Percentiles rank a stretch among this genome's conserved stretches.
These are phyloP conservation scores for Kitagawia praeruptora DNA, from an alignment of 129 eudicot genomes.

Conservation along the genomic window DNA sequence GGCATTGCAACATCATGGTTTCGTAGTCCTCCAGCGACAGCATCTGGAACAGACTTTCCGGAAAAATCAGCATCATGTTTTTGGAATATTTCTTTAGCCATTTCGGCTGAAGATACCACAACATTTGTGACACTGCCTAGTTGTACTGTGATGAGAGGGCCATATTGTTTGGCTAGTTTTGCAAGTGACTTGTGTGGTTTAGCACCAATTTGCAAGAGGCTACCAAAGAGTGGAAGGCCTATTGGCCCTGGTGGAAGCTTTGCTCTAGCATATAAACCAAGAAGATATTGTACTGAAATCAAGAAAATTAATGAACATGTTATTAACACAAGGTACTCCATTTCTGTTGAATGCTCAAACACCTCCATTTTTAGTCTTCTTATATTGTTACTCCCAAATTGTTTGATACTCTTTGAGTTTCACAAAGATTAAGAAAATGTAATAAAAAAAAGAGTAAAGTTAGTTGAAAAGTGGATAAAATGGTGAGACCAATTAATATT, in stretches of 20 bases:
- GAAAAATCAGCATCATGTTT: slow-evolving; percentile 43
- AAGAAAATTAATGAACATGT: background rate
- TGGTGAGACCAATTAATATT: too few species aligned
- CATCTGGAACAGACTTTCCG: slow-evolving; percentile 30
- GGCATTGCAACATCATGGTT: background rate
- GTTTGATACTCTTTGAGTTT: too few species aligned
- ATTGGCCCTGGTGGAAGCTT: slow-evolving; percentile 31
- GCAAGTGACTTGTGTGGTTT: slow-evolving; percentile 37
- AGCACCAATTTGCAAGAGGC: slow-evolving; percentile 33
- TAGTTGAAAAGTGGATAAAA: too few species aligned
- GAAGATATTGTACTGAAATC: background rate
- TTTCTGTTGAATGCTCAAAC: background rate
- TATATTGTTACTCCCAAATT: too few species aligned
- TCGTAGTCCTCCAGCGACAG: slow-evolving; percentile 9
- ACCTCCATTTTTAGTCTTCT: background rate
- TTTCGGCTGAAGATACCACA: slow-evolving; percentile 45
- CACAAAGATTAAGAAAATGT: too few species aligned
- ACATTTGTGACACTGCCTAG: slow-evolving; percentile 40
- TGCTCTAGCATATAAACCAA: background rate
- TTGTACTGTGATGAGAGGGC: slow-evolving; percentile 50
- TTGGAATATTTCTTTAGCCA: slow-evolving; percentile 49
- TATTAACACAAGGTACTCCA: background rate
- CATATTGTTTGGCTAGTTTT: slow-evolving; percentile 27
- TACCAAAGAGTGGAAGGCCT: slow-evolving; percentile 41
- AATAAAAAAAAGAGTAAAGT: too few species aligned